phyloP scores from a whole-genome alignment of 192 early-diverging fungal species.

The Chytriomyces hyalinus region DNA sequence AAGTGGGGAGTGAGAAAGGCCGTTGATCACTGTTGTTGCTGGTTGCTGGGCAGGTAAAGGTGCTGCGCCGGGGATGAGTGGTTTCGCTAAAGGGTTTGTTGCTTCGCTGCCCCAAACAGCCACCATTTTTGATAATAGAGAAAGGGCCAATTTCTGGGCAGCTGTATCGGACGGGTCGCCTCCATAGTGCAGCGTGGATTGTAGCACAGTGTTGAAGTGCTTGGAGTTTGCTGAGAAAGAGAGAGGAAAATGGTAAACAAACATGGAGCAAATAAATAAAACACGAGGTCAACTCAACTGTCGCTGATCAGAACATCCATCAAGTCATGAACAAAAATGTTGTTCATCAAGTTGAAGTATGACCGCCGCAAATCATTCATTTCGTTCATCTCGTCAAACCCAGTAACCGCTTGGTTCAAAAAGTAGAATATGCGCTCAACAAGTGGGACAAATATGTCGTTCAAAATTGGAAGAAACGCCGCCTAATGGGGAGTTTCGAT shows the following conservation, averaged over 20 bases:
- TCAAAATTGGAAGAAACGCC: constrained; percentile 67
- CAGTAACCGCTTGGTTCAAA: constrained; percentile 79
- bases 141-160: constrained; percentile 71
- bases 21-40: constrained; percentile 29
- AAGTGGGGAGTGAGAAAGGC: constrained; percentile 14
- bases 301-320: constrained; percentile 74
- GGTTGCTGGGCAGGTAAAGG: constrained; percentile 2
- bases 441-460: constrained; percentile 80
- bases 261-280: constrained; percentile 64
- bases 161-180: constrained; percentile 66
- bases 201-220: constrained; percentile 65
- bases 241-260: neutral
- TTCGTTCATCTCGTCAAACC: constrained; percentile 85
- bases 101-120: constrained; percentile 62
- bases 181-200: constrained; percentile 70
- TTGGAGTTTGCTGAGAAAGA: constrained; percentile 64
- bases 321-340: constrained; percentile 81
- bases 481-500: constrained; percentile 40
- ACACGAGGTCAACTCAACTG: constrained; percentile 56
- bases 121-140: constrained; percentile 70
- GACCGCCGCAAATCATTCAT: constrained; percentile 79
- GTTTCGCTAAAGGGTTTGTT: constrained; percentile 5
- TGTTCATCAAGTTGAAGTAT: constrained; percentile 79
- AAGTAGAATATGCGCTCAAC: constrained; percentile 83
- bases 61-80: neutral